Percentiles rank a stretch among this genome's conserved stretches.
phyloP scores from a whole-genome alignment of 129 eudicot genomes.

The Ambrosia artemisiifolia region DNA sequence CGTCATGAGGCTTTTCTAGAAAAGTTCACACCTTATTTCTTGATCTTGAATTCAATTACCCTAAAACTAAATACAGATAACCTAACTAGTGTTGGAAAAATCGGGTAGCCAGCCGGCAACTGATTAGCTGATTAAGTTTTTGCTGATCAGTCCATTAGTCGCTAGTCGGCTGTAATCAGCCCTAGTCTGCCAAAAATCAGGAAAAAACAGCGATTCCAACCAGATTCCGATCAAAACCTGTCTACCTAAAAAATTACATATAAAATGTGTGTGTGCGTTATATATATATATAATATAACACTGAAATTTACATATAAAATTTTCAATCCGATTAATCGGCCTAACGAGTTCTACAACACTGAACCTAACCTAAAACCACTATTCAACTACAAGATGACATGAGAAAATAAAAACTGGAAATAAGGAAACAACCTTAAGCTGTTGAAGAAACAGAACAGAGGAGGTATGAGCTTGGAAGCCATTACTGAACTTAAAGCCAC shows the following conservation, averaged over 20 bases:
- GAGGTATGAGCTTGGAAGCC: constrained; percentile 85
- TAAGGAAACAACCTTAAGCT: constrained; percentile 62
- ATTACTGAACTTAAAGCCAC: constrained; percentile 77
- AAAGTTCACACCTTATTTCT: not conserved
- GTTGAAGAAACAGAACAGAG: constrained; percentile 81
- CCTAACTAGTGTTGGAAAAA: not conserved
- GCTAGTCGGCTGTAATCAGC: no score
- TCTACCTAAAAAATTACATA: no score
- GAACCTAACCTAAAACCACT: not conserved
- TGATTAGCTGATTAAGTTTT: no score
- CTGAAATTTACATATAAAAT: no score
- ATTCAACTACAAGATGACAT: not conserved
- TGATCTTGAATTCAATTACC: not conserved
- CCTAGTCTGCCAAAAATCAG: no score
- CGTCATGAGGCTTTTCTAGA: not conserved
- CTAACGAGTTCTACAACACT: not conserved
- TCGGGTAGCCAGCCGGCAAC: no score
- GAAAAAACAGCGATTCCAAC: no score
- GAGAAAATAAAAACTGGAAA: not conserved
- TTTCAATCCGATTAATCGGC: no score
- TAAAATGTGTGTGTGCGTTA: no score
- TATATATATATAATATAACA: no score
- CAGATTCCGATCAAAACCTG: no score
- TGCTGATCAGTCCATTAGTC: no score
- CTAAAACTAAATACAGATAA: not conserved